A percentile compares a stretch with the other conserved stretches of the same genome.
phyloP scores from a whole-genome alignment of 1,284 basidiomycete species.

The Entoloma clypeatum region DNA sequence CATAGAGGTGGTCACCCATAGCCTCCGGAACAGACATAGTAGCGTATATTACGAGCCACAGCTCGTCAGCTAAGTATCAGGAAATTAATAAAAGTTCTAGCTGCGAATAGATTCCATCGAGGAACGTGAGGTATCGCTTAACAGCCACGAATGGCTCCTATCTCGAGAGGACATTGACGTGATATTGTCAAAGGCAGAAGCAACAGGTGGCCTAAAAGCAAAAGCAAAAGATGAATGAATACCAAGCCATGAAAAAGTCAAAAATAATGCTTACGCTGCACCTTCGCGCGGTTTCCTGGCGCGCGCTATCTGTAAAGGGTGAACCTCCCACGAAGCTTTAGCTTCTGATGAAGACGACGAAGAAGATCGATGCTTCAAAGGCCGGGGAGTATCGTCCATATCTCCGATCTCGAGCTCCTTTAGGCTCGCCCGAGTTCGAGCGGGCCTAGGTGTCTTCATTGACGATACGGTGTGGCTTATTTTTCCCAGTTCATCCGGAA shows the following conservation, averaged over 20 bases:
- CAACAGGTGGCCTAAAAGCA: background rate
- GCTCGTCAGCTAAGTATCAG: background rate
- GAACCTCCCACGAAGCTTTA: conserved; percentile 3
- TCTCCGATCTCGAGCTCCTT: conserved; percentile 1
- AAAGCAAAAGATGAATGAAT: background rate
- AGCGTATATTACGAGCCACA: background rate
- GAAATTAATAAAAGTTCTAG: background rate
- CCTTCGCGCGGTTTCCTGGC: conserved; percentile 1
- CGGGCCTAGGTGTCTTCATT: background rate
- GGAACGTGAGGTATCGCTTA: conserved; percentile 19
- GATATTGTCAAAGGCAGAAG: no score
- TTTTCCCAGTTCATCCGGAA: background rate
- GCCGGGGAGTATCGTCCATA: conserved; percentile 9
- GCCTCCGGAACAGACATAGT: no score
- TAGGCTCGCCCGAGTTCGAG: no score
- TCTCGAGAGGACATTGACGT: background rate
- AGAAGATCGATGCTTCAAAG: background rate
- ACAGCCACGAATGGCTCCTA: conserved; percentile 15
- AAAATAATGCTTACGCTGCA: conserved; percentile 1
- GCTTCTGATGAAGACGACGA: background rate
- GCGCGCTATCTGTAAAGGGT: conserved; percentile 11
- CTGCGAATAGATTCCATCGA: conserved; percentile 11
- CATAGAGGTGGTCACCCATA: background rate
- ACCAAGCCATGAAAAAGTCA: background rate
- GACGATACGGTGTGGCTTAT: background rate